Percentiles rank a stretch among this genome's conserved stretches.
Conservation (phyloP, 345 rosid species). For the Bruguiera sexangula region DNA sequence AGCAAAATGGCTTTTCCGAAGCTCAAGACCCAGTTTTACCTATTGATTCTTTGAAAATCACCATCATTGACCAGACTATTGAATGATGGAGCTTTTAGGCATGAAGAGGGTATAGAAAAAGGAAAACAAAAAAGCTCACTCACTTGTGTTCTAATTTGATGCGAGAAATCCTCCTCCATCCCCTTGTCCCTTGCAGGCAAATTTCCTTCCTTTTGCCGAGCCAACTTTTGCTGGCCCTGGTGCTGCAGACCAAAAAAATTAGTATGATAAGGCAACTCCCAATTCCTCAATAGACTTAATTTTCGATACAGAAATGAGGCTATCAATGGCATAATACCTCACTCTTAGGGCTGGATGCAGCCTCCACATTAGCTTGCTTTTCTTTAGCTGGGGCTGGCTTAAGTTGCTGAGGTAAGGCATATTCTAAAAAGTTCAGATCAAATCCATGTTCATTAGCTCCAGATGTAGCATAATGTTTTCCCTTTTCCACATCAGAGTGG, state of each 20-base stretch:
- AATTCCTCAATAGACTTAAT: not conserved
- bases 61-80: too few species aligned
- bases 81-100: too few species aligned
- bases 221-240: conserved; percentile 47
- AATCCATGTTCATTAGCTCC: conserved; percentile 32
- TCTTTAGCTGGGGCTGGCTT: conserved; percentile 35
- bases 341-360: conserved; percentile 31
- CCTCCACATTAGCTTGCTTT: conserved; percentile 31
- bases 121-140: conserved; percentile 26
- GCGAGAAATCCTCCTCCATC: conserved; percentile 66
- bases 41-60: too few species aligned
- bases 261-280: conserved; percentile 14
- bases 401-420: conserved; percentile 32
- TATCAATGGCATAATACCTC: conserved; percentile 42
- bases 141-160: conserved; percentile 83
- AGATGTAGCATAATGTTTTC: conserved; percentile 30
- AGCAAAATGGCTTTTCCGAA: too few species aligned
- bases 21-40: too few species aligned
- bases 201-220: conserved; percentile 36
- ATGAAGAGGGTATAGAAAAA: not conserved
- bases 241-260: conserved; percentile 22
- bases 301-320: not conserved
- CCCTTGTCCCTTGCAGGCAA: conserved; percentile 34
- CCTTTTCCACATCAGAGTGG: conserved; percentile 30
- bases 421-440: conserved; percentile 30